Evolutionary conservation across 345 rosid species (phyloP), one percentile per base, ranked within the genome.

Genomic region (Lepidium aucheri): DNA sequence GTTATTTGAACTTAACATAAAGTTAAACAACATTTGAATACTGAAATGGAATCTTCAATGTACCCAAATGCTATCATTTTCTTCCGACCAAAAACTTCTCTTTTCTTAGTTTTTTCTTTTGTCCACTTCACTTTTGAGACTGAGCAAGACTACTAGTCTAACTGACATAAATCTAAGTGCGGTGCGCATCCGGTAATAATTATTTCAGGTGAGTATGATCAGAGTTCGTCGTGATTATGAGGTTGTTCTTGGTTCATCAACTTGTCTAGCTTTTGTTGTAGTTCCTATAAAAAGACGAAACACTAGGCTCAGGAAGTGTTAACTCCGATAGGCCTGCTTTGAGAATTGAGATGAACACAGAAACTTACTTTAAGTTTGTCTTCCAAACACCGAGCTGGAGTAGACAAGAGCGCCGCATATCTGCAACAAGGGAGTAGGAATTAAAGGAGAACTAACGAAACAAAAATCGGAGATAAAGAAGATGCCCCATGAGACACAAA

Each of bases 331-430:
- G 2, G 22, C 42, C 47, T 51, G 30, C 24, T 57, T 65, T 2
- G 53, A 34, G 54, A 39, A 33, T 40, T 39, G 53, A 40, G 53
- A 72, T 56, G 40, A 70, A 50, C 41, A 14, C 12, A 30, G 10
- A 26, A 53, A 35, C 65, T 80, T 82, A 87, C 99, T 89, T 74
- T 80, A 24, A 88, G 86, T 78, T 81, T 87, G 57, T 80, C 86
- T 72, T 87, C 96, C 70, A 75, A 46, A 74, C 97, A 94, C 35
- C 84, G 68, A 45, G 87, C 86, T 24, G 99, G 91, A 38, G 95
- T 89, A 20, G 87, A 81, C 59, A 95, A 42, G 17, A 85, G 43
- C 9, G 93, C 93, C 15, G 80, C 78, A 43, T 94, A 90, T 73
- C 99, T 94, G 81, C 41, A 62, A 77, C 36, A 46, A 64, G 41